Evolutionary conservation across 139 green algal species (phyloP).

Genomic region (Picochlorum sp.): DNA sequence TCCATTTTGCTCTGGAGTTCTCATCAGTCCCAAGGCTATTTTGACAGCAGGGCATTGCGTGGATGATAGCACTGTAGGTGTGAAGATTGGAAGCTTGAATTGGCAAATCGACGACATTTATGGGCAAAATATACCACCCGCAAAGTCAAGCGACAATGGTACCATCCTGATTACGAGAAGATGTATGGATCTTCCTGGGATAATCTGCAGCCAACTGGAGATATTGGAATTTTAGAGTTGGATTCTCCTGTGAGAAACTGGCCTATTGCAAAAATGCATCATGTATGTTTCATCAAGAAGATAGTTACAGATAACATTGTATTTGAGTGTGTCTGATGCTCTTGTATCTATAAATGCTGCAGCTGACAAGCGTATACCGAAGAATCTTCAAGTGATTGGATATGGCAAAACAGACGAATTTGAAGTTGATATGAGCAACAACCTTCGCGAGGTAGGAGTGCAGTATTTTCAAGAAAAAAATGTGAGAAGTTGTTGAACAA

Average conservation of each 20-base stretch:
- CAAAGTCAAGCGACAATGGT: background rate
- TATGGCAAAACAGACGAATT: slow-evolving; percentile 9
- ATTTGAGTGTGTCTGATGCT: background rate
- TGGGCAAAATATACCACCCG: background rate
- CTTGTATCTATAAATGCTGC: background rate
- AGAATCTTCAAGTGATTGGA: slow-evolving; percentile 2
- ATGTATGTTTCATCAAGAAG: background rate
- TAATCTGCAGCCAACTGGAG: background rate
- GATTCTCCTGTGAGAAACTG: background rate
- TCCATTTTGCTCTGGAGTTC: background rate
- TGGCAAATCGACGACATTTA: slow-evolving; percentile 11
- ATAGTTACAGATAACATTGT: background rate
- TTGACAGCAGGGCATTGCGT: slow-evolving; percentile 9
- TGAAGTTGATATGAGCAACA: background rate
- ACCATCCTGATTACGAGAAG: slow-evolving; percentile 12
- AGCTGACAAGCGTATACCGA: background rate
- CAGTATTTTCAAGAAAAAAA: background rate
- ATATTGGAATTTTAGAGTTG: slow-evolving; percentile 8
- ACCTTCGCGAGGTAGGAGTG: slow-evolving; percentile 5
- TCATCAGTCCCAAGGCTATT: slow-evolving; percentile 2
- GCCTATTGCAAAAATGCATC: background rate
- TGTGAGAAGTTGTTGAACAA: slow-evolving; percentile 11
- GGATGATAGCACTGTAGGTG: background rate
- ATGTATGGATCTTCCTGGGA: background rate
- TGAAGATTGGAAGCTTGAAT: slow-evolving; percentile 9